Conservation (phyloP, 768 basidiomycete genomes). For the Lentinus tigrinus region DNA sequence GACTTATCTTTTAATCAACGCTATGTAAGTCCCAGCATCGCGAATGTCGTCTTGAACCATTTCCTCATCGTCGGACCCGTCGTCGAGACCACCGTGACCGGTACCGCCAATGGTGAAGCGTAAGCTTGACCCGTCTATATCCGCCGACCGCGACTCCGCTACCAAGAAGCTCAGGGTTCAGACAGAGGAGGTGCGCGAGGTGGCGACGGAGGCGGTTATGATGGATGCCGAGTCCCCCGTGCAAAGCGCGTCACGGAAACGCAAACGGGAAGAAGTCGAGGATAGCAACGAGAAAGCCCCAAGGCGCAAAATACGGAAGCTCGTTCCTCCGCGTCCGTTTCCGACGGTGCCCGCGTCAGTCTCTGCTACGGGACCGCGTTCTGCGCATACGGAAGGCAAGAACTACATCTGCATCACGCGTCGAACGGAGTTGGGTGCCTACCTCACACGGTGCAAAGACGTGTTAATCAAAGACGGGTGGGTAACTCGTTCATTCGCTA, state of each 20-base stretch:
- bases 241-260: background rate
- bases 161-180: background rate
- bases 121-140: slow-evolving; percentile 6
- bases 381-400: slow-evolving; percentile 76
- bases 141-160: background rate
- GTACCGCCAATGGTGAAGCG: slow-evolving; percentile 16
- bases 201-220: background rate
- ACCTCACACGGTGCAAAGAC: slow-evolving; percentile 76
- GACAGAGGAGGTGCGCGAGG: background rate
- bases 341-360: slow-evolving; percentile 74
- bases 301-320: slow-evolving; percentile 52
- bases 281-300: background rate
- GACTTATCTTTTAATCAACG: background rate
- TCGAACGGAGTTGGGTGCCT: slow-evolving; percentile 67
- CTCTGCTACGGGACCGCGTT: slow-evolving; percentile 78
- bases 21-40: background rate
- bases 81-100: background rate
- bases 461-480: slow-evolving; percentile 72
- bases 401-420: slow-evolving; percentile 80
- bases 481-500: slow-evolving; percentile 18
- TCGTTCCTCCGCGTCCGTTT: slow-evolving; percentile 72
- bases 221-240: background rate
- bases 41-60: background rate
- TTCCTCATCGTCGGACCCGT: background rate
- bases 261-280: background rate